phyloP scores from a whole-genome alignment of 768 basidiomycete species.

The Suillus lakei region DNA sequence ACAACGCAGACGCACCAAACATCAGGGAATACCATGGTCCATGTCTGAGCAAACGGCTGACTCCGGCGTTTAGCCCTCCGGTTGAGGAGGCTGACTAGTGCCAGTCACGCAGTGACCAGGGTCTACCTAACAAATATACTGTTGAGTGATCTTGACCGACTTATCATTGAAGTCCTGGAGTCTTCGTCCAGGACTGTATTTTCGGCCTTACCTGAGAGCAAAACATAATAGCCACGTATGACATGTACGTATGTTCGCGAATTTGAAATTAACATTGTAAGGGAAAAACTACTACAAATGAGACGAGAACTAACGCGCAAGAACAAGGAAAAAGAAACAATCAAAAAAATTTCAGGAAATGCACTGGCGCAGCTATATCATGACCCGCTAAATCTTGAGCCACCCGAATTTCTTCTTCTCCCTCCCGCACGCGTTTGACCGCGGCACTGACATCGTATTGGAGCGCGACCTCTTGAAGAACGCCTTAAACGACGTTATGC shows the following conservation, averaged over 20 bases:
- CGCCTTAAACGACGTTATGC: conserved; percentile 26
- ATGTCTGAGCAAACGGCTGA: background rate
- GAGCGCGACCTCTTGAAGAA: conserved; percentile 35
- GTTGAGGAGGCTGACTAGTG: conserved; percentile 1
- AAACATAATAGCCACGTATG: background rate
- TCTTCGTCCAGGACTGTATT: background rate
- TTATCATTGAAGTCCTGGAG: background rate
- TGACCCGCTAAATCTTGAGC: conserved; percentile 29
- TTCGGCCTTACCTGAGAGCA: background rate
- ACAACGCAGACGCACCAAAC: background rate
- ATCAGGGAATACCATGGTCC: background rate
- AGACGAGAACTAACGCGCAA: background rate
- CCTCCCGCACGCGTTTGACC: conserved; percentile 22
- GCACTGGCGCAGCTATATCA: background rate
- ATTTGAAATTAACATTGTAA: conserved; percentile 3
- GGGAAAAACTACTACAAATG: conserved; percentile 2
- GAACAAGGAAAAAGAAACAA: background rate
- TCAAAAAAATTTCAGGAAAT: background rate
- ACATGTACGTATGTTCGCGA: background rate
- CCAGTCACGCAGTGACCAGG: background rate
- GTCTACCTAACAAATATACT: background rate
- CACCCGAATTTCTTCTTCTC: conserved; percentile 36
- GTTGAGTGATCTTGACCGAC: no score
- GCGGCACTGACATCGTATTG: conserved; percentile 20
- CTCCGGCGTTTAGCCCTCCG: background rate